Conservation (phyloP, 108 stramenopile species). For the Skeletonema marinoi region DNA sequence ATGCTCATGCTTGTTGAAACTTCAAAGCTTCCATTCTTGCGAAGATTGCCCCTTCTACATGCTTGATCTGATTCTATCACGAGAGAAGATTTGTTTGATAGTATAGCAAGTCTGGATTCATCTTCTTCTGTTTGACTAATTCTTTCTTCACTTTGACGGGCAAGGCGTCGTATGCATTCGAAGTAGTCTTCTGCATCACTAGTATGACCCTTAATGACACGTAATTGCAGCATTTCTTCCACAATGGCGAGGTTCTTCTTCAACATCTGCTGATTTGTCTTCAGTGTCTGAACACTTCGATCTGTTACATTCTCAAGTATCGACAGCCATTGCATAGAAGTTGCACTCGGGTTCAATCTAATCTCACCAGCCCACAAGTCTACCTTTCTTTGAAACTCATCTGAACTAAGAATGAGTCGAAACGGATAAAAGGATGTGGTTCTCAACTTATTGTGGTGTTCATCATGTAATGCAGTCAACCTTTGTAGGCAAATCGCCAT, state of each 20-base stretch:
- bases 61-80: slow-evolving; percentile 67
- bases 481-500: slow-evolving; percentile 54
- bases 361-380: slow-evolving; percentile 70
- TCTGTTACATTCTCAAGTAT: slow-evolving; percentile 56
- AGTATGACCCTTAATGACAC: slow-evolving; percentile 65
- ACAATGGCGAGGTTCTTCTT: slow-evolving; percentile 34
- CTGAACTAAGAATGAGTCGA: slow-evolving; percentile 57
- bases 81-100: slow-evolving; percentile 10
- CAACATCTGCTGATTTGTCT: slow-evolving; percentile 45
- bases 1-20: slow-evolving; percentile 50
- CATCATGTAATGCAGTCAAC: slow-evolving; percentile 66
- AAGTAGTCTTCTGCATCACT: slow-evolving; percentile 68
- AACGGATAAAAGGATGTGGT: slow-evolving; percentile 84
- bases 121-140: background rate
- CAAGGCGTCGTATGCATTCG: slow-evolving; percentile 50
- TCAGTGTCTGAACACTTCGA: slow-evolving; percentile 32
- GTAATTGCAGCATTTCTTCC: slow-evolving; percentile 44
- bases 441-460: slow-evolving; percentile 51
- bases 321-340: slow-evolving; percentile 73
- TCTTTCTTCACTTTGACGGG: slow-evolving; percentile 5
- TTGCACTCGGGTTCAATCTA: slow-evolving; percentile 63
- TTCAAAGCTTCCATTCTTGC: slow-evolving; percentile 65
- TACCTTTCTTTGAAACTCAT: slow-evolving; percentile 50
- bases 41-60: slow-evolving; percentile 60
- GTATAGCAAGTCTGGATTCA: slow-evolving; percentile 19